Conservation (phyloP, 176 grass and related monocot species). For the Thalia dealbata region DNA sequence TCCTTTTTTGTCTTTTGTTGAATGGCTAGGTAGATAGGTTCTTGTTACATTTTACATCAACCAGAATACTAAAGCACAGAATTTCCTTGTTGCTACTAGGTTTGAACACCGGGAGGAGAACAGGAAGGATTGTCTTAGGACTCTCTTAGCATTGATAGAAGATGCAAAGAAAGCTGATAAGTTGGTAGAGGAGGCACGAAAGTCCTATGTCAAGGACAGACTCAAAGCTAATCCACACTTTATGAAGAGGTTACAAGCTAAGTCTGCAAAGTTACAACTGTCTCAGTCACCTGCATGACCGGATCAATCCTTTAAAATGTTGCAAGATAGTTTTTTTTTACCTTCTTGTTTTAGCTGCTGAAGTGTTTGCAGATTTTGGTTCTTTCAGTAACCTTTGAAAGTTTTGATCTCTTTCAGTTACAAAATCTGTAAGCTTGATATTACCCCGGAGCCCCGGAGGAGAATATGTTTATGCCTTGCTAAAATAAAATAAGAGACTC, state of each 20-base stretch:
- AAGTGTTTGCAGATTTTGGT: not conserved
- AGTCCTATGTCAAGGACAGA: slow-evolving; percentile 55
- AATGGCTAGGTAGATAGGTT: not conserved
- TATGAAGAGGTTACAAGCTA: slow-evolving; percentile 74
- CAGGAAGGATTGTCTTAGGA: slow-evolving; percentile 95
- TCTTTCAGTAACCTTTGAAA: not conserved
- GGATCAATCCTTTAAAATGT: not conserved
- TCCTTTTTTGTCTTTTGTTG: not conserved
- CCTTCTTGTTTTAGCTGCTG: no score
- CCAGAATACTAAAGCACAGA: not conserved
- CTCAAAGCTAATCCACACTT: slow-evolving; percentile 62
- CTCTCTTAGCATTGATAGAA: slow-evolving; percentile 52
- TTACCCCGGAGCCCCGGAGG: not conserved
- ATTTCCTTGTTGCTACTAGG: slow-evolving; percentile 15
- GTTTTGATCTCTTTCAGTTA: not conserved
- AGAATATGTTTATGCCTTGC: not conserved
- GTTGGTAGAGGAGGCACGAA: slow-evolving; percentile 48
- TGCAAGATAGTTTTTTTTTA: no score
- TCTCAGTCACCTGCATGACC: slow-evolving; percentile 21
- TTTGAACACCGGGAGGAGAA: slow-evolving; percentile 90
- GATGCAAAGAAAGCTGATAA: slow-evolving; percentile 65
- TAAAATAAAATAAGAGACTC: not conserved
- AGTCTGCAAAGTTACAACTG: slow-evolving; percentile 40
- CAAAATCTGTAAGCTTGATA: not conserved
- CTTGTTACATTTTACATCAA: not conserved